These are phyloP conservation scores for Penicillium bialowiezense DNA, from an alignment of 495 filamentous ascomycete species.

Conservation along the genomic window DNA sequence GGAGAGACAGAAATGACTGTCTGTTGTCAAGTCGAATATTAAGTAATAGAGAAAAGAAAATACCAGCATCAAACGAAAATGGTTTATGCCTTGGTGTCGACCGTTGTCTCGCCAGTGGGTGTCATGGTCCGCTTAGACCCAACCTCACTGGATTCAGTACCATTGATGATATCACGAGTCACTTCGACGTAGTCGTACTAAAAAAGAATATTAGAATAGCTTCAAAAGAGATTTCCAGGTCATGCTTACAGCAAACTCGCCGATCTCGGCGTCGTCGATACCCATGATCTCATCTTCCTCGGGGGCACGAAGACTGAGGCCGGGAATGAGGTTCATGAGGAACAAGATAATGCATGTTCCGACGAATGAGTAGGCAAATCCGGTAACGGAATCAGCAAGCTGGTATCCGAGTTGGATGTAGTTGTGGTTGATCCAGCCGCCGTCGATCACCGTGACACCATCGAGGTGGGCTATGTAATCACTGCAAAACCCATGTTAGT, in stretches of 20 bases:
- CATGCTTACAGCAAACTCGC: constrained; percentile 79
- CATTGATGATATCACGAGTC: constrained; percentile 74
- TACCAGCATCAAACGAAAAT: not conserved
- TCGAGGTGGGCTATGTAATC: constrained; percentile 92
- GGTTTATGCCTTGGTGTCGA: constrained; percentile 33
- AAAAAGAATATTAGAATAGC: constrained; percentile 3
- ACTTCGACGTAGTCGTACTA: constrained; percentile 95
- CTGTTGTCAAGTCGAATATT: constrained; percentile 2
- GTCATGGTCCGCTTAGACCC: constrained; percentile 35
- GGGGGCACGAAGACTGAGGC: constrained; percentile 71
- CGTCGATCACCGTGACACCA: constrained; percentile 63
- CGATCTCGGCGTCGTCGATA: constrained; percentile 93
- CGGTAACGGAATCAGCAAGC: constrained; percentile 80
- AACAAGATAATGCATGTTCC: constrained; percentile 86
- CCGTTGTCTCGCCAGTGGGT: constrained; percentile 18
- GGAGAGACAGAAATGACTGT: not conserved
- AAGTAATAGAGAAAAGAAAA: constrained; percentile 9
- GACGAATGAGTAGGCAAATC: constrained; percentile 82
- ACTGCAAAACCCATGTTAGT: constrained; percentile 34
- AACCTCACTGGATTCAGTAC: constrained; percentile 41
- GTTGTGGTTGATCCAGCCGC: constrained; percentile 89
- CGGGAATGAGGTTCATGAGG: constrained; percentile 82
- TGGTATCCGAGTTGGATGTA: constrained; percentile 89
- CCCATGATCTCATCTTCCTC: constrained; percentile 89
- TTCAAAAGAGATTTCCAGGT: not conserved